Evolutionary conservation across 495 filamentous ascomycete genomes (phyloP).

Genomic region (Mycothermus thermophilus): DNA sequence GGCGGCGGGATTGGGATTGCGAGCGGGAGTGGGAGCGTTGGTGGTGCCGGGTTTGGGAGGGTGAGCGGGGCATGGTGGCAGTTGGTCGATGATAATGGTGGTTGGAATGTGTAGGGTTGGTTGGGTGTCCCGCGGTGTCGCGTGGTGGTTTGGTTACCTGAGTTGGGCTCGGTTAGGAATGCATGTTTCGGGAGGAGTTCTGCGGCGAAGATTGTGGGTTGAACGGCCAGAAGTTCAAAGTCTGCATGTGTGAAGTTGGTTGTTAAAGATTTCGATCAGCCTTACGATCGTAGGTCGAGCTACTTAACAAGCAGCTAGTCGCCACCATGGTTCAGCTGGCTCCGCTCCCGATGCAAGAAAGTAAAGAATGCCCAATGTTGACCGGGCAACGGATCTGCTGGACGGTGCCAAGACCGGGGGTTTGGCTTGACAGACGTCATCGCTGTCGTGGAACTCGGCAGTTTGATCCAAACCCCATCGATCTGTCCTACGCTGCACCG

Average conservation of each 20-base stretch:
- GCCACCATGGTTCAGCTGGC: too few species aligned
- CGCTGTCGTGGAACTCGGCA: neutral
- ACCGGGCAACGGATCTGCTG: conserved; percentile 24
- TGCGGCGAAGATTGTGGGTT: neutral
- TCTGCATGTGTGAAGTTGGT: neutral
- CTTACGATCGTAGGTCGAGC: too few species aligned
- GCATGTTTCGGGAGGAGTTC: too few species aligned
- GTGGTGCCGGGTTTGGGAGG: conserved; percentile 2
- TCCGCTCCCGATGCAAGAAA: too few species aligned
- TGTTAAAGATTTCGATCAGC: too few species aligned
- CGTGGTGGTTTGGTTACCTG: too few species aligned
- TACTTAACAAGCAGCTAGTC: too few species aligned
- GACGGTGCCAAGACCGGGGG: neutral
- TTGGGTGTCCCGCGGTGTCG: too few species aligned
- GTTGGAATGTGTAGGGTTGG: neutral
- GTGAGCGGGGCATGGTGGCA: conserved; percentile 8
- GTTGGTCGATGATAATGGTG: neutral
- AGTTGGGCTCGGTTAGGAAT: conserved; percentile 6
- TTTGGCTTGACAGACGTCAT: conserved; percentile 1
- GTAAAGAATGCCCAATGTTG: conserved; percentile 22
- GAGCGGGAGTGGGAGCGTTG: conserved; percentile 1
- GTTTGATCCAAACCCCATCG: neutral
- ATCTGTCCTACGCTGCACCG: too few species aligned
- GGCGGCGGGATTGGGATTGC: neutral
- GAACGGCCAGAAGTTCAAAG: neutral